Base-by-base conservation (phyloP, 2,329 filamentous ascomycete genomes). In the Magnaporthiopsis incrustans region DNA sequence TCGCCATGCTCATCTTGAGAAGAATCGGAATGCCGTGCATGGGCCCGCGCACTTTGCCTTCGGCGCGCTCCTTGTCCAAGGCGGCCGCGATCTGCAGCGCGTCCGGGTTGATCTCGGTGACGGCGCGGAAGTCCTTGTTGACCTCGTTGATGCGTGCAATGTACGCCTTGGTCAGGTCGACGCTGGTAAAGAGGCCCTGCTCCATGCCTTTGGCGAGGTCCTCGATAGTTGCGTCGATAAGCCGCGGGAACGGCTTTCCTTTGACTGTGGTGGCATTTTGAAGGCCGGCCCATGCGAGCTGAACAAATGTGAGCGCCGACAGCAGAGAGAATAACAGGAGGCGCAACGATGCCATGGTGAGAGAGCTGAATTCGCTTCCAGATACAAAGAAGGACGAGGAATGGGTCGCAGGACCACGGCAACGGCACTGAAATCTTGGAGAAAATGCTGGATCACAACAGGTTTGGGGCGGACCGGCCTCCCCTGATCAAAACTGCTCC, bases 1-100 rank as follows among this genome's bases (percentile, higher is more conserved):
- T 89, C 14, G 82, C 86, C 62, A 89, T 89, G 70, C 86, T 88
- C 73, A 87, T 83, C 73, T 89, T 89, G 74, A 89, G 78, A 6
- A 89, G 73, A 30, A 89, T 82, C 0, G 87, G 87, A 4, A 89
- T 79, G 7, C 87, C 87, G 70, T 89, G 85, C 0, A 89, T 76
- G 2, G 84, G 84, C 0, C 81, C 73, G 7, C 68, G 60, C 14
- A 66, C 62, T 1, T 66, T 68, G 22, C 70, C 70, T 0, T 60
- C 53, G 2, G 65, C 64, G 65, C 73, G 69, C 62, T 72, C 67
- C 10, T 65, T 63, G 62, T 81, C 79, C 5, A 78, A 67, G 1
- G 69, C 65, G 2, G 67, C 69, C 0, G 79, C 78, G 11, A 78
- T 76, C 5, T 64, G 50, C 5, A 78, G 61, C 0, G 78, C 78